phyloP scores from a whole-genome alignment of 371 early-diverging fungal species.

The Apophysomyces ossiformis region DNA sequence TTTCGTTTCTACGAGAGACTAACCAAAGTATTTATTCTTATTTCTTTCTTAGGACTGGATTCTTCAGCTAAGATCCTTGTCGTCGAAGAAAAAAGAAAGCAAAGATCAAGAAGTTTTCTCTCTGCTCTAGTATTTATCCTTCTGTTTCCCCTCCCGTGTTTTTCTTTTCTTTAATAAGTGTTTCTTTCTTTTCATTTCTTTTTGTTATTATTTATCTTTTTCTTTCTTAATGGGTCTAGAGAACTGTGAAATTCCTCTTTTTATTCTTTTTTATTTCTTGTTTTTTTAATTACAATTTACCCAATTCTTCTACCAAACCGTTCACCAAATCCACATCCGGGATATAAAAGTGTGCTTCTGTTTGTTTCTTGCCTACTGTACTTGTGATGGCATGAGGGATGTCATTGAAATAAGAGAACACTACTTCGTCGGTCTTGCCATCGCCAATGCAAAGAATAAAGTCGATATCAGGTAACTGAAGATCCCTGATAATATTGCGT shows the following conservation, averaged over 20 bases:
- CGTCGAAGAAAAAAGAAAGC: too few relatives aligned
- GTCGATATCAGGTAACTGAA: conserved; percentile 54
- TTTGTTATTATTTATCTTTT: background rate
- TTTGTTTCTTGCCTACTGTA: conserved; percentile 96
- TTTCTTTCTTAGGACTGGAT: conserved; percentile 1
- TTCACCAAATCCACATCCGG: conserved; percentile 70
- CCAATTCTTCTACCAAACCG: conserved; percentile 57
- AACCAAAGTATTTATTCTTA: background rate
- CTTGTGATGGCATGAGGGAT: conserved; percentile 73
- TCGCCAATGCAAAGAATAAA: conserved; percentile 91
- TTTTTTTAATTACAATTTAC: conserved; percentile 22
- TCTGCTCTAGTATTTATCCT: background rate
- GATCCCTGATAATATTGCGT: conserved; percentile 85
- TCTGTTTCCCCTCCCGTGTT: too few relatives aligned
- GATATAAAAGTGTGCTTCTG: conserved; percentile 89
- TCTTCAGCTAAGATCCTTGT: background rate
- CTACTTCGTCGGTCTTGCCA: conserved; percentile 92
- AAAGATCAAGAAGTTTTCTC: background rate
- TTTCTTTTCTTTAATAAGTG: background rate
- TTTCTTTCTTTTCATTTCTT: background rate
- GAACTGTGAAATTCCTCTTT: conserved; percentile 20
- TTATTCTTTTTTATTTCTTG: conserved; percentile 2
- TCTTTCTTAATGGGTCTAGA: conserved; percentile 3
- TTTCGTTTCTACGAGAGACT: background rate
- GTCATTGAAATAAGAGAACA: conserved; percentile 78